phyloP scores from a whole-genome alignment of 768 basidiomycete species.

The Suillus paluster region DNA sequence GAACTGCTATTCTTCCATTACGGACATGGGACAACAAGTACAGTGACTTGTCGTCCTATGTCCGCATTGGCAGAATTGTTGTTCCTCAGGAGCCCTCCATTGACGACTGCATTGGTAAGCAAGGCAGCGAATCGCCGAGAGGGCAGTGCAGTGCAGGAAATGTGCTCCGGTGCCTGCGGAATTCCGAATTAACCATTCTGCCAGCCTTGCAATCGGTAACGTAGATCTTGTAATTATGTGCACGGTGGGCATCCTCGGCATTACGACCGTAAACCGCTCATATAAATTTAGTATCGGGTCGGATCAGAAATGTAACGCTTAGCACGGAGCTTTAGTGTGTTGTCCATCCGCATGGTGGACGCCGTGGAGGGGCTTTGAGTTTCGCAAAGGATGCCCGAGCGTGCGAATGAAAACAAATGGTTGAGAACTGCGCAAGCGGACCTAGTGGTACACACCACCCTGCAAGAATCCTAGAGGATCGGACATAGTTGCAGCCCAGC shows the following conservation, averaged over 20 bases:
- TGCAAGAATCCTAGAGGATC: too few relatives aligned
- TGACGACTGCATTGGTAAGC: too few relatives aligned
- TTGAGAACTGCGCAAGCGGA: not conserved
- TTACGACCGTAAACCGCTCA: not conserved
- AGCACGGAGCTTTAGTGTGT: not conserved
- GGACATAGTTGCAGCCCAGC: too few relatives aligned
- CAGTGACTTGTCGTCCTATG: too few relatives aligned
- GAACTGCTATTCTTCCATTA: too few relatives aligned
- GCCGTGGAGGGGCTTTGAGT: not conserved
- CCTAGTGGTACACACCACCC: not conserved
- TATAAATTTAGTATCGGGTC: not conserved
- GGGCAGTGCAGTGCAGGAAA: too few relatives aligned
- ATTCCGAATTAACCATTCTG: not conserved
- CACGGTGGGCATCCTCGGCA: not conserved
- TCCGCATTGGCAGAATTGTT: too few relatives aligned
- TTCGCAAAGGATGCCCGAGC: not conserved
- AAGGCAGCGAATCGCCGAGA: too few relatives aligned
- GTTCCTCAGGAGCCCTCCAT: too few relatives aligned
- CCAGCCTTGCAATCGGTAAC: not conserved
- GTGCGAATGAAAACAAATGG: not conserved
- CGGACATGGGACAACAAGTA: too few relatives aligned
- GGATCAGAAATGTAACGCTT: not conserved
- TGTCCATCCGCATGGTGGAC: not conserved
- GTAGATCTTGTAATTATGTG: too few relatives aligned
- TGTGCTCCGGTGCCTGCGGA: too few relatives aligned